Evolutionary conservation across 169 alveolate species (phyloP).

Genomic region (Plasmodium chabaudi): DNA sequence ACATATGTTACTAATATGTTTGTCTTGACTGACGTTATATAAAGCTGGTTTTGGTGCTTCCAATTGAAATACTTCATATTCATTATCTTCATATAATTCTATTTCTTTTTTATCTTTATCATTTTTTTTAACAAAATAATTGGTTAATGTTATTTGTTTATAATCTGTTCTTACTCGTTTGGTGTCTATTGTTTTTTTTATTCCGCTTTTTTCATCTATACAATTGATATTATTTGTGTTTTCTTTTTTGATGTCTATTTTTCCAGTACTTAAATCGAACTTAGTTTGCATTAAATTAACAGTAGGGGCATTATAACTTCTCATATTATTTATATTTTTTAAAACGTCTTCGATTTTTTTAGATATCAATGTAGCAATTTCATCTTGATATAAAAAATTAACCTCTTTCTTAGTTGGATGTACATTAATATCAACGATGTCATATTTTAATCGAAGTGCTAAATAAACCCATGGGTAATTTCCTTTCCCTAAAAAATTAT

Average conservation of each 20-base stretch:
- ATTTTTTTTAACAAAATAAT: constrained; percentile 48
- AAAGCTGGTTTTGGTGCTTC: constrained; percentile 48
- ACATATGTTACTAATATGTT: constrained; percentile 32
- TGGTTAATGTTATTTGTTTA: constrained; percentile 46
- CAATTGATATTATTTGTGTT: not conserved
- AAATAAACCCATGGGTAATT: constrained; percentile 92
- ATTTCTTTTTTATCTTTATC: not conserved
- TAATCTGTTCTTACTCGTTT: constrained; percentile 59
- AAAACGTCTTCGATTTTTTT: constrained; percentile 76
- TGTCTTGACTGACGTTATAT: constrained; percentile 20
- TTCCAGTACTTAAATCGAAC: constrained; percentile 15
- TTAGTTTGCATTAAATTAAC: constrained; percentile 21
- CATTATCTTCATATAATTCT: constrained; percentile 18
- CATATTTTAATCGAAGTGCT: constrained; percentile 93
- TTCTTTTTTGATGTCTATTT: constrained; percentile 16
- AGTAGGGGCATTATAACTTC: constrained; percentile 23
- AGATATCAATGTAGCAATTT: constrained; percentile 81
- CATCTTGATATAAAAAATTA: constrained; percentile 90
- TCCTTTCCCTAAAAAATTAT: constrained; percentile 82
- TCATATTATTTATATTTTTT: constrained; percentile 10
- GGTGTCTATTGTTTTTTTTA: constrained; percentile 22
- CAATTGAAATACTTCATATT: constrained; percentile 34
- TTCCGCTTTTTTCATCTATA: not conserved
- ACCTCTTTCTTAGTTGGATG: constrained; percentile 98
- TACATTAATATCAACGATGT: constrained; percentile 96